A percentile compares a stretch with the other conserved stretches of the same genome.
phyloP scores from a whole-genome alignment of 352 stramenopile species.

The Phytopythium cucurbitacearum region DNA sequence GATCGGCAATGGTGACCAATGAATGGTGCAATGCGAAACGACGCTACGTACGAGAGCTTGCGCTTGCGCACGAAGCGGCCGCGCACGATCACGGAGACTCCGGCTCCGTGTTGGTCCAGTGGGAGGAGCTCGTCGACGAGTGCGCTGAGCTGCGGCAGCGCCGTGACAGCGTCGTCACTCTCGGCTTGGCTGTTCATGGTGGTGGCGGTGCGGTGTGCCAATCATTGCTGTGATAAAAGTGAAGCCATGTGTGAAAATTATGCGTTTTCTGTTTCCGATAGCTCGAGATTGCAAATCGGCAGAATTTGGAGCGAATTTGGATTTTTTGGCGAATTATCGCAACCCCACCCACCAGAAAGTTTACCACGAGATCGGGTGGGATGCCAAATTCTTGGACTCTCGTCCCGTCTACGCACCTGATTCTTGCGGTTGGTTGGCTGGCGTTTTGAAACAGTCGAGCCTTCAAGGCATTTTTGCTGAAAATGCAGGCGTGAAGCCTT shows the following conservation, averaged over 20 bases:
- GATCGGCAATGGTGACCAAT: background rate
- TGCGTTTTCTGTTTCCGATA: background rate
- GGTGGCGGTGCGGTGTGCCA: background rate
- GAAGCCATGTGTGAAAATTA: too few species aligned
- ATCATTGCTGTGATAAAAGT: background rate
- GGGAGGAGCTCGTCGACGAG: background rate
- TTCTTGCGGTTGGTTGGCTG: too few species aligned
- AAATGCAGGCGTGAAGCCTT: too few species aligned
- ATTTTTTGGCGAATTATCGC: background rate
- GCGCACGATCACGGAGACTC: conserved; percentile 25
- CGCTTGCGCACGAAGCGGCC: conserved; percentile 75
- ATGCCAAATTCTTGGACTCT: background rate
- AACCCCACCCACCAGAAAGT: too few species aligned
- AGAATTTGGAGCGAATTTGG: background rate
- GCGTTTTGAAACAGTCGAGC: too few species aligned
- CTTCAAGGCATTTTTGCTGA: too few species aligned
- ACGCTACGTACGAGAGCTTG: conserved; percentile 67
- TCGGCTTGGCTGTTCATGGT: background rate
- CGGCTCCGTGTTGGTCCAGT: background rate
- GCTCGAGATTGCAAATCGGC: background rate
- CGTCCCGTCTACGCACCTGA: too few species aligned
- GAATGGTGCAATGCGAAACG: background rate
- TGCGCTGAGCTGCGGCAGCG: background rate
- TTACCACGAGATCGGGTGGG: background rate
- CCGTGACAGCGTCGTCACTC: background rate